Evolutionary conservation across 352 stramenopile genomes (phyloP).

Genomic region (Pythium grandisporangium): DNA sequence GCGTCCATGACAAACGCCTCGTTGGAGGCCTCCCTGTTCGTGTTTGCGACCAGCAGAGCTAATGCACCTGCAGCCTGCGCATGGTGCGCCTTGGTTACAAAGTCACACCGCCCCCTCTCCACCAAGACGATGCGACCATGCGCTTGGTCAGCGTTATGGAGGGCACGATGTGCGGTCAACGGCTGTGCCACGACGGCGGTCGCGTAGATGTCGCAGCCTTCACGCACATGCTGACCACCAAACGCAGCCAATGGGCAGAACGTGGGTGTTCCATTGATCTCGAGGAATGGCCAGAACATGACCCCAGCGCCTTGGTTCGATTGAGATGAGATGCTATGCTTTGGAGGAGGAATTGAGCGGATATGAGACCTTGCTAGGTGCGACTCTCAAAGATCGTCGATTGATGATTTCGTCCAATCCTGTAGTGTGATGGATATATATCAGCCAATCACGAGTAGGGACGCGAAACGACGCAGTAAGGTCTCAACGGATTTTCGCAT

Average conservation of each 20-base stretch:
- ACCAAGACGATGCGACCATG: slow-evolving; percentile 53
- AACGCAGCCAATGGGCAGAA: slow-evolving; percentile 72
- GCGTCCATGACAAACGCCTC: slow-evolving; percentile 71
- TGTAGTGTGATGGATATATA: no score
- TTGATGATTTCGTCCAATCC: no score
- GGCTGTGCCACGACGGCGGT: slow-evolving; percentile 47
- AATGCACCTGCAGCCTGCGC: slow-evolving; percentile 58
- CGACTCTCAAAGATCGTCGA: no score
- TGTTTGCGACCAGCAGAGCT: slow-evolving; percentile 60
- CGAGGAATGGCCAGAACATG: slow-evolving; percentile 74
- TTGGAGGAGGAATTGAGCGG: no score
- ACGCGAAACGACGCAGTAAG: no score
- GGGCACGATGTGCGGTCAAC: slow-evolving; percentile 29
- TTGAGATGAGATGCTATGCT: no score
- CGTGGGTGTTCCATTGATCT: slow-evolving; percentile 37
- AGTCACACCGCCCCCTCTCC: slow-evolving; percentile 63
- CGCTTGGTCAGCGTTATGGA: slow-evolving; percentile 38
- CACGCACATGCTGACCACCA: slow-evolving; percentile 21
- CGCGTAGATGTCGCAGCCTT: slow-evolving; percentile 42
- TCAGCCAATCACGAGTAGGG: no score
- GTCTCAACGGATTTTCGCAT: no score
- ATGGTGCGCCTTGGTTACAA: slow-evolving; percentile 65
- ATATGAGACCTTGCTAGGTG: no score
- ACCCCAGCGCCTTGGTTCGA: no score
- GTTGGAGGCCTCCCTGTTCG: slow-evolving; percentile 10